Percentiles rank a stretch among this genome's conserved stretches.
phyloP scores from a whole-genome alignment of 1,284 basidiomycete genomes.

The Ceraceosorus guamensis region DNA sequence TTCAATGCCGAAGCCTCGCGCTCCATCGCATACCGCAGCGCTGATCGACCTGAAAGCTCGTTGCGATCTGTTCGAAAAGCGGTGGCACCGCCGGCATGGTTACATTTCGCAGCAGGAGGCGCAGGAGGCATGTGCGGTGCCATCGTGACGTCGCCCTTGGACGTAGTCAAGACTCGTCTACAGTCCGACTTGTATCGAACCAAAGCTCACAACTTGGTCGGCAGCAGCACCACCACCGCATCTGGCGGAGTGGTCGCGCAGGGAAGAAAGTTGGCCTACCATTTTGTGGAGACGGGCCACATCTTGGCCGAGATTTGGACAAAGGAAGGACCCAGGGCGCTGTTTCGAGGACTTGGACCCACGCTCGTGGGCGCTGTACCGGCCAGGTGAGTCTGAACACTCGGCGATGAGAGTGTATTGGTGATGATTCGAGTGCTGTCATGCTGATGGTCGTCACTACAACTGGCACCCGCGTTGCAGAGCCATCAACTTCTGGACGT shows the following conservation, averaged over 20 bases:
- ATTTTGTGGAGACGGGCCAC: conserved; percentile 89
- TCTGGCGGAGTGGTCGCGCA: conserved; percentile 22
- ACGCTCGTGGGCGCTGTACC: conserved; percentile 92
- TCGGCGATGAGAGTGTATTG: neutral
- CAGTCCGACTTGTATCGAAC: conserved; percentile 81
- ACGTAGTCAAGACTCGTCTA: conserved; percentile 94
- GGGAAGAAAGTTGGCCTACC: conserved; percentile 64
- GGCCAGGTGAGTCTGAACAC: too few species aligned
- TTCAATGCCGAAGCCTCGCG: too few species aligned
- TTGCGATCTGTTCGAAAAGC: too few species aligned
- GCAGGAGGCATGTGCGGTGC: conserved; percentile 84
- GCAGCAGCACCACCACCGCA: conserved; percentile 2
- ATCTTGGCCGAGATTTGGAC: conserved; percentile 58
- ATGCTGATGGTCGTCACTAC: conserved; percentile 29
- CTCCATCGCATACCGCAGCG: too few species aligned
- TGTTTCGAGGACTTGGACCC: conserved; percentile 91
- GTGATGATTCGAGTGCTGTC: conserved; percentile 51
- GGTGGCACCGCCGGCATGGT: conserved; percentile 48
- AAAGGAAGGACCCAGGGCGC: conserved; percentile 79
- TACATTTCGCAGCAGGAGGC: conserved; percentile 53
- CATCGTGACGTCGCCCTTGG: conserved; percentile 91
- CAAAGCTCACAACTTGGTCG: conserved; percentile 50
- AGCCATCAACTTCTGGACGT: conserved; percentile 98
- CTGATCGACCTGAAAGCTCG: too few species aligned
- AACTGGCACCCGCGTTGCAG: too few species aligned